Evolutionary conservation across 192 early-diverging fungal genomes (phyloP).

Genomic region (Coemansia asiatica): DNA sequence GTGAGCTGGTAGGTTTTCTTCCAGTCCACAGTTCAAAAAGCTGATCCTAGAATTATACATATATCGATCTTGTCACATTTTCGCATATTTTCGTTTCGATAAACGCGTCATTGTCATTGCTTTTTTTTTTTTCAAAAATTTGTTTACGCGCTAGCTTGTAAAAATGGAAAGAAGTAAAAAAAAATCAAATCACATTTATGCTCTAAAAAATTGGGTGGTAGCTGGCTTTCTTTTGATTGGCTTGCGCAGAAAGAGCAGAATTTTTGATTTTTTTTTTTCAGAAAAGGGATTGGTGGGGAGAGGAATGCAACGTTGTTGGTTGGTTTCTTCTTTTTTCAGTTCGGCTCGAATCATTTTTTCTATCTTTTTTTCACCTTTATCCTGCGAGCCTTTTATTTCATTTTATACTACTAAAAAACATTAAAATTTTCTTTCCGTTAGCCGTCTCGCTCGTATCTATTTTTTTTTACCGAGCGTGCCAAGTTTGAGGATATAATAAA

Average conservation of each 20-base stretch:
- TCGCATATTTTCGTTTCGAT: background rate
- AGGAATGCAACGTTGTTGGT: background rate
- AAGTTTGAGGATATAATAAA: background rate
- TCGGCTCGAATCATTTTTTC: constrained; percentile 14
- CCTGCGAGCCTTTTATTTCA: background rate
- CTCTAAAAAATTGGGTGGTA: background rate
- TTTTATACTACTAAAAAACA: background rate
- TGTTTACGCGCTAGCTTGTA: background rate
- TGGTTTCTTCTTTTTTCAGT: constrained; percentile 6
- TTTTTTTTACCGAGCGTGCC: background rate
- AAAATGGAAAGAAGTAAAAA: background rate
- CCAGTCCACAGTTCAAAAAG: background rate
- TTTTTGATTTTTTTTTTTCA: constrained; percentile 4
- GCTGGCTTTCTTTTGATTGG: background rate
- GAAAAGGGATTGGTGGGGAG: background rate
- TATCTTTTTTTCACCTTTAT: constrained; percentile 4
- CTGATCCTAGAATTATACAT: background rate
- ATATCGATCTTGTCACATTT: background rate
- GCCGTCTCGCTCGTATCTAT: background rate
- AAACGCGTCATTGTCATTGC: background rate
- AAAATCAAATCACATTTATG: background rate
- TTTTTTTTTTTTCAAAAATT: background rate
- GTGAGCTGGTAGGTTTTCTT: constrained; percentile 31
- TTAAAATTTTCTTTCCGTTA: background rate
- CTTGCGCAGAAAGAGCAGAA: background rate